Evolutionary conservation across 371 early-diverging fungal species (phyloP), one percentile per base, ranked within the genome.

Genomic region (Mortierella sp.): DNA sequence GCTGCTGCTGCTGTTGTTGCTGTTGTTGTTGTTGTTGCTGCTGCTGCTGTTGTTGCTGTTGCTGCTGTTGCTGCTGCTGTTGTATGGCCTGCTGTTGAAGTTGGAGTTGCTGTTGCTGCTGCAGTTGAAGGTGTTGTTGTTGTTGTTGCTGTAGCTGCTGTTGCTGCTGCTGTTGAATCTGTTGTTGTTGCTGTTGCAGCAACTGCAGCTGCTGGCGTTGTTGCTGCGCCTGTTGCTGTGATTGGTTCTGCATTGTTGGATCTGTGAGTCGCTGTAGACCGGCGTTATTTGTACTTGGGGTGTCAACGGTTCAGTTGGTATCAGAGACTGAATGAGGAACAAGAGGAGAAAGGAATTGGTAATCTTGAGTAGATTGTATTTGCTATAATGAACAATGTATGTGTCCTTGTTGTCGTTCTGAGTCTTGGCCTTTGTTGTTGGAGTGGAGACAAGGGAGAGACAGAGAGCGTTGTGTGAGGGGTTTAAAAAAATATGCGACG

Each of bases 11-110:
- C 26, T 75, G 80, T 38, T 72, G 78, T 2, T 24, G 45, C 21
- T 71, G 68, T 42, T 79, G 79, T 21, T 73, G 73, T 52, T 65
- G 73, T 4, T n/a, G 28, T 47, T 55, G 75, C 31, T 79, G 74
- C 44, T 76, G 77, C 26, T 82, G 82, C n/a, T 75, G 79, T 11
- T n/a, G 74, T 38, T 79, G 83, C 26, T 83, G 83, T 13, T 77
- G 84, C 16, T 70, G 71, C n/a, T 78, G 83, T 28, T 77, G 80
- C 5, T 63, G 78, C 19, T 77, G 74, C 4, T 75, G 75, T 31
- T 68, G 76, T 26, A 57, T 68, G 6, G 60, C 77, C 48, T 74
- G 80, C 28, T 74, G 78, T 26, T 48, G 78, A 21, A 52, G 76
- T 50, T 75, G 81, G 42, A 72, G 82, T 8, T 70, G 54, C 34